Evolutionary conservation across 805 yeast species (phyloP).

Genomic region (Saturnispora galanensis): DNA sequence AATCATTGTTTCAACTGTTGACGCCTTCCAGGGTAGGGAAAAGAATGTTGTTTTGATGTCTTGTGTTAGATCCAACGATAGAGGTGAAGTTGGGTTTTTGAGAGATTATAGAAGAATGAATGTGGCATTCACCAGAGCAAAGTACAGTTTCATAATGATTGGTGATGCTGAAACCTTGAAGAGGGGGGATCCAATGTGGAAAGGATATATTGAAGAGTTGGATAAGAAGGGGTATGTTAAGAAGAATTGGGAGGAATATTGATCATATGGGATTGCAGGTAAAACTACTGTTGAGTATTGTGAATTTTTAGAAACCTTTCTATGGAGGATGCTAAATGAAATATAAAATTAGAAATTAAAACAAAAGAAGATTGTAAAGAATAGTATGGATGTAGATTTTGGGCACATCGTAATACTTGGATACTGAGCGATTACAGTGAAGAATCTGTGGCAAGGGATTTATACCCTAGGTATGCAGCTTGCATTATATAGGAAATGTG

Average conservation of each 20-base stretch:
- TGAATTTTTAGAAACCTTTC: too few species aligned
- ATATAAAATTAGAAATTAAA: neutral
- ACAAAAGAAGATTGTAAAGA: neutral
- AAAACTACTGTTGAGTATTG: neutral
- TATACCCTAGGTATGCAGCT: too few species aligned
- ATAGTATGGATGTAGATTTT: too few species aligned
- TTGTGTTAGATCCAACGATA: conserved; percentile 60
- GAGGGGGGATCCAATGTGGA: conserved; percentile 40
- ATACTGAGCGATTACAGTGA: too few species aligned
- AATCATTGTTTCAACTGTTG: conserved; percentile 52
- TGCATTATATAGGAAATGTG: too few species aligned
- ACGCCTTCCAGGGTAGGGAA: conserved; percentile 89
- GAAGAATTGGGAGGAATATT: conserved; percentile 9
- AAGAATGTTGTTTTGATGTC: conserved; percentile 72
- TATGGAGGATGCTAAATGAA: too few species aligned
- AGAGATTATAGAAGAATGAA: conserved; percentile 54
- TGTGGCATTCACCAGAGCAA: conserved; percentile 66
- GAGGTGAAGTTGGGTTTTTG: conserved; percentile 51
- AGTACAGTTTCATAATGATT: conserved; percentile 47
- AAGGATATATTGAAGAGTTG: conserved; percentile 35
- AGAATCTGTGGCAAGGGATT: too few species aligned
- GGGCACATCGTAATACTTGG: too few species aligned
- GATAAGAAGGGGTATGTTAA: conserved; percentile 19
- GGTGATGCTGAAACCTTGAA: conserved; percentile 49
- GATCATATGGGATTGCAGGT: neutral